Percentiles rank a stretch among this genome's conserved stretches.
phyloP scores from a whole-genome alignment of 345 rosid genomes.

The Mercurialis annua region DNA sequence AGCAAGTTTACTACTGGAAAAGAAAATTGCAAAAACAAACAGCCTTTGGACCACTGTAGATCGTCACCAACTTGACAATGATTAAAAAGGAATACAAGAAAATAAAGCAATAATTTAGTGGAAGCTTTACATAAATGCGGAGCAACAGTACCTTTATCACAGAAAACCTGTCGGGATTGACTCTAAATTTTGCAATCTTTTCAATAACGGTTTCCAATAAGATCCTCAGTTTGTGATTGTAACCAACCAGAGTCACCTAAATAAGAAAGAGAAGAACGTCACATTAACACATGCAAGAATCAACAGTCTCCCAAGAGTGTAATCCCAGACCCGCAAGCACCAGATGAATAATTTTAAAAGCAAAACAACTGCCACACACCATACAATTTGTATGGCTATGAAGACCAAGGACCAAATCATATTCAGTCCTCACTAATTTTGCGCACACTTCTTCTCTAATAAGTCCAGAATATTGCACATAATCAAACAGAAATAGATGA shows the following conservation, averaged over 20 bases:
- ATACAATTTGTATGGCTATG: too few relatives aligned
- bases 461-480: not conserved
- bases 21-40: not conserved
- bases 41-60: not conserved
- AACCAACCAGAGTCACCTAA: constrained; percentile 76
- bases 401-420: not conserved
- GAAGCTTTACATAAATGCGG: not conserved
- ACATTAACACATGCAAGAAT: constrained; percentile 3
- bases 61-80: not conserved
- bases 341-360: not conserved
- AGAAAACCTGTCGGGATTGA: constrained; percentile 71
- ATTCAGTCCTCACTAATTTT: not conserved
- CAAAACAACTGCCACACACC: not conserved
- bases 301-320: not conserved
- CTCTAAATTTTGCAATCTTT: constrained; percentile 72
- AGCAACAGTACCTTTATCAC: constrained; percentile 68
- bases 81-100: not conserved
- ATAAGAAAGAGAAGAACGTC: constrained; percentile 8
- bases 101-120: not conserved
- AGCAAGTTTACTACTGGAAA: not conserved
- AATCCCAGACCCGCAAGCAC: not conserved
- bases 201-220: constrained; percentile 64
- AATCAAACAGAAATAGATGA: constrained; percentile 9
- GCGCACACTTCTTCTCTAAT: not conserved
- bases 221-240: constrained; percentile 81